Conservation (phyloP, 345 rosid genomes). For the Ailanthus altissimus region DNA sequence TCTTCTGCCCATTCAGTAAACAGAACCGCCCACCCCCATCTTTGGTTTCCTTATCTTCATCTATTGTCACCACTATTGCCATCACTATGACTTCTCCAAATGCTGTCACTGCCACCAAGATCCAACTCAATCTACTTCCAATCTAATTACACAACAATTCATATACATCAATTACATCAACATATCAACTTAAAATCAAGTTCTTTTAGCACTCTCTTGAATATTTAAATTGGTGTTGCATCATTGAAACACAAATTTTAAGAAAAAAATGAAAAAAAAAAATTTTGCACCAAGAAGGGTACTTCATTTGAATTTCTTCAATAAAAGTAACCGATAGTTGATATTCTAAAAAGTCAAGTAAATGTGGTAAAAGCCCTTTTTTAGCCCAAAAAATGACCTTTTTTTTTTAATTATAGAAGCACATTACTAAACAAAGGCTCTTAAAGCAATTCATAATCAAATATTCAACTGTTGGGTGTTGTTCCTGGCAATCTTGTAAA, state of each 20-base stretch:
- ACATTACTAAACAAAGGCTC: neutral
- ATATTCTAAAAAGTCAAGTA: neutral
- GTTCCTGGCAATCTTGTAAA: constrained; percentile 54
- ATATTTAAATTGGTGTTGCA: too few species aligned
- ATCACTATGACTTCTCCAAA: too few species aligned
- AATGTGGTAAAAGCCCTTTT: neutral
- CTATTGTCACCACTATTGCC: constrained; percentile 33
- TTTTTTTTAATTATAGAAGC: neutral
- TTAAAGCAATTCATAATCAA: neutral
- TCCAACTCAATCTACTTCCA: constrained; percentile 72
- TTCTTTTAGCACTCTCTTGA: too few species aligned
- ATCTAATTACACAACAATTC: constrained; percentile 38
- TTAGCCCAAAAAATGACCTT: neutral
- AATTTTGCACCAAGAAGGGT: neutral
- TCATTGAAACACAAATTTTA: too few species aligned
- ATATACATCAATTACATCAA: neutral
- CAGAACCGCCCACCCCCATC: constrained; percentile 25
- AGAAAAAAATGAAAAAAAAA: neutral
- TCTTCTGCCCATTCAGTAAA: constrained; percentile 19
- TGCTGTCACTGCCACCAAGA: constrained; percentile 36
- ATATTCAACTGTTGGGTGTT: constrained; percentile 58
- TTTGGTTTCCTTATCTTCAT: constrained; percentile 40
- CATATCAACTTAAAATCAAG: neutral
- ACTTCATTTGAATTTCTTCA: too few species aligned
- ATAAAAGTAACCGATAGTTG: neutral